These are phyloP conservation scores for Cairneyella variabilis DNA, from an alignment of 495 filamentous ascomycete genomes.

Conservation along the genomic window DNA sequence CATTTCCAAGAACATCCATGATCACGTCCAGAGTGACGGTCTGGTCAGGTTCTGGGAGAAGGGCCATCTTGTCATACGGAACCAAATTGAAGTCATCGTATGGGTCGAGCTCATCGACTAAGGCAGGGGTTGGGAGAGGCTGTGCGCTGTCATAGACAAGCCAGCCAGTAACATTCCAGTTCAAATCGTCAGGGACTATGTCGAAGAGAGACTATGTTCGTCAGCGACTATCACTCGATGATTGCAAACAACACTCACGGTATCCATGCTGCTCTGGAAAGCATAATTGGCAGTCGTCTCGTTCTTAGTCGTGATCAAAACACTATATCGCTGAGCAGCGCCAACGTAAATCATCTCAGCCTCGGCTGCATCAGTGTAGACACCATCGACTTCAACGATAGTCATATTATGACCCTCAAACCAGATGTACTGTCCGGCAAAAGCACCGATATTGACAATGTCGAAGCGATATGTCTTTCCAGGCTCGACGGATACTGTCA, in stretches of 20 bases:
- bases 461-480: conserved; percentile 80
- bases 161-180: conserved; percentile 78
- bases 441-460: conserved; percentile 70
- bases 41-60: conserved; percentile 55
- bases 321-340: conserved; percentile 67
- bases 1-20: conserved; percentile 64
- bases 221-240: not conserved
- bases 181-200: conserved; percentile 55
- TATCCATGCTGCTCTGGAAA: conserved; percentile 59
- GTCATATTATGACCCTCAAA: conserved; percentile 65
- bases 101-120: conserved; percentile 54
- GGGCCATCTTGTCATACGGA: conserved; percentile 56
- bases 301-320: conserved; percentile 64
- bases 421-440: conserved; percentile 66
- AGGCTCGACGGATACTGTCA: conserved; percentile 53
- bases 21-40: conserved; percentile 59
- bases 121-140: conserved; percentile 51
- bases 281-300: conserved; percentile 62
- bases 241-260: conserved; percentile 44
- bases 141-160: conserved; percentile 65
- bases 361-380: conserved; percentile 54
- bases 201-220: conserved; percentile 62
- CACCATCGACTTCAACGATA: conserved; percentile 52
- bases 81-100: conserved; percentile 73
- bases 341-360: conserved; percentile 61